Evolutionary conservation across 2,329 filamentous ascomycete species (phyloP), one percentile per base, ranked within the genome.

Genomic region (Eutypella sp.): DNA sequence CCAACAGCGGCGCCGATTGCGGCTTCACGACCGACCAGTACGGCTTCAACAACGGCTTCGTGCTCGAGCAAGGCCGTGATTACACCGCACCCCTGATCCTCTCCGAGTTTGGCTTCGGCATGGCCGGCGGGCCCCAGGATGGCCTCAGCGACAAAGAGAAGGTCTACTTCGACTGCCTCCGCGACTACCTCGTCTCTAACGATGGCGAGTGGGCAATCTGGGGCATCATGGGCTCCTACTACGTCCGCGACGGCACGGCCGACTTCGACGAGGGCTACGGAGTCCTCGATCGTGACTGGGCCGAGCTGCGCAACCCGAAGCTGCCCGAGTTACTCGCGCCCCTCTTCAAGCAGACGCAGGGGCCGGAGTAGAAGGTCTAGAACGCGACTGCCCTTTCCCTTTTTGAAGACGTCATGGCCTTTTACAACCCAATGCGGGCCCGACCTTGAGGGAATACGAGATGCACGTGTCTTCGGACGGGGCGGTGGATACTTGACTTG

Each of bases 121-220:
- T 72, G 64, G 59, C 60, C 18, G 71, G 71, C 15, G 72, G 72
- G 2, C 52, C 59, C 4, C 52, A 64, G 44, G 58, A 66, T 27
- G 74, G 73, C 1, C 56, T 76, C 15, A 65, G 57, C 34, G 64
- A 71, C 27, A 66, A 68, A 37, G 75, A 78, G 39, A 56, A 66
- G 43, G 58, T 56, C 1, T 82, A 81, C 55, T 67, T 79, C 39
- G 62, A 64, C 9, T 83, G 79, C 52, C 55, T 82, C 29, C 64
- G 70, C 5, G 69, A 67, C 10, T 79, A 79, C 46, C 70, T 82
- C 66, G 62, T 70, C 41, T 58, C 62, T 36, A 82, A 81, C 58
- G 76, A 82, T 53, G 73, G 73, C 27, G 79, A 82, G 49, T 82
- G 79, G 78, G 72, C 73, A 1, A 65, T 79, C 11, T 82, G 79